phyloP scores from a whole-genome alignment of 495 filamentous ascomycete genomes.

The Aspergillus carlsbadensis region DNA sequence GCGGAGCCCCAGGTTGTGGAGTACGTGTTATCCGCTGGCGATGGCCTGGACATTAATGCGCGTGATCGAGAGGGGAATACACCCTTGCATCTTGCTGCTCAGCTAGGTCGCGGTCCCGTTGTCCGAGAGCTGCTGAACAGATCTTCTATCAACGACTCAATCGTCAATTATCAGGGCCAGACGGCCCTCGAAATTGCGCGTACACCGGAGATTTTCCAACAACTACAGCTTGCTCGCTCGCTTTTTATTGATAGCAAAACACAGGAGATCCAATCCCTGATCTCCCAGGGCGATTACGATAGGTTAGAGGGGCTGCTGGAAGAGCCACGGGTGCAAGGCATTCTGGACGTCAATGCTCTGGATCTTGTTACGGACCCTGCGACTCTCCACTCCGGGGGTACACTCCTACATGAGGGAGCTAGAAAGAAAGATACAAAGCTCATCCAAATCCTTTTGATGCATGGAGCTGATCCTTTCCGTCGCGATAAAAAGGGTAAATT shows the following conservation, averaged over 20 bases:
- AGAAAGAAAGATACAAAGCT: slow-evolving; percentile 79
- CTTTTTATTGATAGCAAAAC: slow-evolving; percentile 86
- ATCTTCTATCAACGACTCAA: slow-evolving; percentile 80
- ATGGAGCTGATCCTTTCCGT: slow-evolving; percentile 96
- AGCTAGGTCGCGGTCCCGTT: slow-evolving; percentile 73
- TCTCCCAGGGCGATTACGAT: slow-evolving; percentile 71
- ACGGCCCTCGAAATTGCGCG: slow-evolving; percentile 85
- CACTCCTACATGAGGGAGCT: slow-evolving; percentile 90
- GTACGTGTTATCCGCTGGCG: slow-evolving; percentile 75
- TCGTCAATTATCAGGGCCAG: slow-evolving; percentile 86
- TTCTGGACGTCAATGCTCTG: slow-evolving; percentile 84
- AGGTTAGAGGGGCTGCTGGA: slow-evolving; percentile 74
- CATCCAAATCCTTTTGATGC: slow-evolving; percentile 84
- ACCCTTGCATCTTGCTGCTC: slow-evolving; percentile 83
- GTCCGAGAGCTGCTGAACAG: slow-evolving; percentile 79
- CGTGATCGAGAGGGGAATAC: slow-evolving; percentile 93
- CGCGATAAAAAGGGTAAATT: slow-evolving; percentile 93
- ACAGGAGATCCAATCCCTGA: slow-evolving; percentile 74
- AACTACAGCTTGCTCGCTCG: slow-evolving; percentile 86
- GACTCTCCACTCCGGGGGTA: slow-evolving; percentile 76
- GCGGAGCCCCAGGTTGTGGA: slow-evolving; percentile 96
- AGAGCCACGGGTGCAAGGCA: slow-evolving; percentile 77
- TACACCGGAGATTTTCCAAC: slow-evolving; percentile 92
- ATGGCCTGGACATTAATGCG: slow-evolving; percentile 76
- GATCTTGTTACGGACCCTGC: slow-evolving; percentile 81